phyloP scores from a whole-genome alignment of 73 alveolate genomes.

The Tetrahymena borealis region DNA sequence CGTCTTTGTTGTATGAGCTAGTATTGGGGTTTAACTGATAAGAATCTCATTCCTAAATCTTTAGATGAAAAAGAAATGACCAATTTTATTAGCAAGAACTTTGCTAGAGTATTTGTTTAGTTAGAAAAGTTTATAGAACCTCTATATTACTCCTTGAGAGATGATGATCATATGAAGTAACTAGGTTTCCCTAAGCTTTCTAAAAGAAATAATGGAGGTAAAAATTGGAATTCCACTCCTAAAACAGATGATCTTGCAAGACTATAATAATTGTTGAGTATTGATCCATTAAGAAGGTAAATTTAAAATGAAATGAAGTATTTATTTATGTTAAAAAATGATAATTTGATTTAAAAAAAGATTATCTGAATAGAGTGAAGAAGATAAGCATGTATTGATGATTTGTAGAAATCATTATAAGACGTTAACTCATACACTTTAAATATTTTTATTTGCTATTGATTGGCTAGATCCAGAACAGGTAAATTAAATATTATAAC shows the following conservation, averaged over 20 bases:
- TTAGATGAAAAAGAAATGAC: neutral
- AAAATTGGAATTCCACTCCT: constrained; percentile 45
- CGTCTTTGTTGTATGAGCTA: constrained; percentile 47
- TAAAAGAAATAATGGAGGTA: neutral
- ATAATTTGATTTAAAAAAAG: neutral
- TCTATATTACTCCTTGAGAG: constrained; percentile 41
- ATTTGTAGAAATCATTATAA: constrained; percentile 53
- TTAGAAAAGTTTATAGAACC: constrained; percentile 33
- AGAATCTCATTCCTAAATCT: neutral
- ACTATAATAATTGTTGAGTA: constrained; percentile 14
- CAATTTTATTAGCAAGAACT: constrained; percentile 5
- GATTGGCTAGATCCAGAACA: constrained; percentile 52
- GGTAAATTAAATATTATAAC: no score
- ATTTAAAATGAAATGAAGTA: neutral
- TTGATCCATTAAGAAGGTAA: constrained; percentile 44
- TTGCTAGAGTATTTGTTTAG: constrained; percentile 33
- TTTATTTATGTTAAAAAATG: neutral
- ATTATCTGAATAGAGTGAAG: constrained; percentile 19
- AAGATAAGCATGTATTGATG: constrained; percentile 39
- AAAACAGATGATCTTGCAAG: constrained; percentile 49
- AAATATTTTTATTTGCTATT: constrained; percentile 43
- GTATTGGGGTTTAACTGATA: constrained; percentile 37
- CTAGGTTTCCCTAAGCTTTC: constrained; percentile 32
- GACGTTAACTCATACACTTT: constrained; percentile 38
- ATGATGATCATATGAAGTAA: constrained; percentile 41